Conservation (phyloP, 352 stramenopile genomes). For the Globisporangium polare region DNA sequence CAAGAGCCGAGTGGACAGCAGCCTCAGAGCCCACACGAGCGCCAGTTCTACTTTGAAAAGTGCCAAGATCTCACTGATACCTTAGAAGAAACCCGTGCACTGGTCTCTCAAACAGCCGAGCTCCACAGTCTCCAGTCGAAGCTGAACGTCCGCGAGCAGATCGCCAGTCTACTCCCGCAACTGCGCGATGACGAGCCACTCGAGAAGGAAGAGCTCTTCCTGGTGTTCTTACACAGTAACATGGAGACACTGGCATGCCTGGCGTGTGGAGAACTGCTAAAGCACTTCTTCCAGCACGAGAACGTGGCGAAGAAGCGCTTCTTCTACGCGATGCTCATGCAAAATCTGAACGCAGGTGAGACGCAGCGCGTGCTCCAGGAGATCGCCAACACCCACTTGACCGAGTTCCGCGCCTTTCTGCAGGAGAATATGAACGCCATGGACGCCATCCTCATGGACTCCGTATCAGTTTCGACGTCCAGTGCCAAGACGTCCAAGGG, state of each 20-base stretch:
- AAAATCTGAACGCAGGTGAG: conserved; percentile 21
- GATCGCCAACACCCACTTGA: conserved; percentile 24
- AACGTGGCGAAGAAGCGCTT: conserved; percentile 17
- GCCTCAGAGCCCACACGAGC: not conserved
- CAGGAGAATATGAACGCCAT: conserved; percentile 43
- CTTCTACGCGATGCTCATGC: conserved; percentile 40
- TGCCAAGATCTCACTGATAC: conserved; percentile 18
- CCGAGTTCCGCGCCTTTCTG: conserved; percentile 41
- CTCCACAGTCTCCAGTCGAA: not conserved
- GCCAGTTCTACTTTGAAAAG: conserved; percentile 52
- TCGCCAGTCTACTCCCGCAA: conserved; percentile 26
- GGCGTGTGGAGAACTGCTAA: conserved; percentile 29
- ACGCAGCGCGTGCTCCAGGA: conserved; percentile 24
- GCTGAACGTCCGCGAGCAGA: conserved; percentile 22
- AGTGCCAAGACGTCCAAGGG: not conserved
- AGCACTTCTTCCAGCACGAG: conserved; percentile 29
- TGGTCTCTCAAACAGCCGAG: not conserved
- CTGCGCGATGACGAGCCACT: conserved; percentile 20
- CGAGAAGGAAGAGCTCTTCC: conserved; percentile 41
- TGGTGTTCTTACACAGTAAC: conserved; percentile 30
- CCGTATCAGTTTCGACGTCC: not conserved
- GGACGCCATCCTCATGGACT: conserved; percentile 39
- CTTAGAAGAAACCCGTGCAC: conserved; percentile 11
- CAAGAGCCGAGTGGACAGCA: not conserved
- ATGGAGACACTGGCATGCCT: conserved; percentile 22